Base-by-base conservation (phyloP, 768 basidiomycete species). In the Tephrocybe sp. region DNA sequence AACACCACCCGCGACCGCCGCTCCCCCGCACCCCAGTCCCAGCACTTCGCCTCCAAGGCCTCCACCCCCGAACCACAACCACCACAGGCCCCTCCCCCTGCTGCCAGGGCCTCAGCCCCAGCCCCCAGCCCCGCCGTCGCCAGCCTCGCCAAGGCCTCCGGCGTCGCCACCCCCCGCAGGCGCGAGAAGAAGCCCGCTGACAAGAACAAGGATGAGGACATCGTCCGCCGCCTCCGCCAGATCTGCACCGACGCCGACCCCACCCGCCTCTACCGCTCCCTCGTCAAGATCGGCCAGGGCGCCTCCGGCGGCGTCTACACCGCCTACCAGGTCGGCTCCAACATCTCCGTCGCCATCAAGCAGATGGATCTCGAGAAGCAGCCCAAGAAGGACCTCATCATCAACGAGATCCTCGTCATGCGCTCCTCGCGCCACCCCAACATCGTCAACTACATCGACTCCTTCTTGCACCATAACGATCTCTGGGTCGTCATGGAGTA, bases 401-500 rank as follows among this genome's bases (percentile, higher is more conserved):
- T 99, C 75, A 98, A 99, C 71, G 97, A 99, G 71, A 98, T 98
- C 59, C 84, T 99, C 57, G 97, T 98, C 65, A 98, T 99, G 97
- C 90, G 95, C 20, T 86, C 93, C 20, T 91, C 90, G 15, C 81
- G 91, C 30, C 95, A 98, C 67, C 93, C 94, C n/a, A 99, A 99
- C 66, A 98, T 98, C 60, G 96, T 99, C 74, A 98, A 99, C 68
- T 99, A 93, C 73, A 98, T 98, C 64, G 97, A 99, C 67, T 96
- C 94, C 2, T 99, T 98, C 81, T 71, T 98, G 36, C 84, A 96
- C 77, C 94, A 92, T 78, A 97, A 96, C 67, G 97, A 98, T 64
- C 78, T 99, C 3, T 98, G 97, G 97, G 94, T 99, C 33, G 93
- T 98, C 50, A 98, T 99, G 97, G 97, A 98, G 73, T 98, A 95